phyloP scores from a whole-genome alignment of 495 filamentous ascomycete genomes.

The Hyaloscypha hepaticicola region DNA sequence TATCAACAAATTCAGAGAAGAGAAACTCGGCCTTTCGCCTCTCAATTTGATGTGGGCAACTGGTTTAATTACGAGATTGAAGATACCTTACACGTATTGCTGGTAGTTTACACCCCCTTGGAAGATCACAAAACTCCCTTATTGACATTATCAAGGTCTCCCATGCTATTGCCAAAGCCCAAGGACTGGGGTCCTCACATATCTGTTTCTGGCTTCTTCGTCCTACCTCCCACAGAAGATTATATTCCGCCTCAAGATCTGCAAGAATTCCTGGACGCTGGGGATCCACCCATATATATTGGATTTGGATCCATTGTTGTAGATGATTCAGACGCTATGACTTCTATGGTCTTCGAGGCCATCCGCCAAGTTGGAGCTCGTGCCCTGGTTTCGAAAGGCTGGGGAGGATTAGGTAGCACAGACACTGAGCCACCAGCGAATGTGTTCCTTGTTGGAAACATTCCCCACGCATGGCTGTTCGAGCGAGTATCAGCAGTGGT shows the following conservation, averaged over 20 bases:
- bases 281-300: conserved; percentile 71
- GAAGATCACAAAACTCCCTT: not conserved
- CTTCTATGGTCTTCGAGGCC: conserved; percentile 63
- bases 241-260: conserved; percentile 62
- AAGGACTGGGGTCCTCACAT: conserved; percentile 55
- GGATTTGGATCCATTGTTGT: conserved; percentile 81
- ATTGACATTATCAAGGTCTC: conserved; percentile 46
- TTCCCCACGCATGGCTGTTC: conserved; percentile 78
- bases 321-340: conserved; percentile 65
- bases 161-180: conserved; percentile 74
- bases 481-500: conserved; percentile 68
- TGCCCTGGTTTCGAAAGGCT: conserved; percentile 74
- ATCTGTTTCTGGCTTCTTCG: conserved; percentile 46
- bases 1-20: conserved; percentile 64
- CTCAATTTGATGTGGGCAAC: conserved; percentile 66
- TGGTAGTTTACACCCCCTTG: conserved; percentile 46
- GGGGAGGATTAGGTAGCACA: conserved; percentile 66
- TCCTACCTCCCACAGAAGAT: conserved; percentile 56
- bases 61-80: conserved; percentile 54
- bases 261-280: conserved; percentile 57
- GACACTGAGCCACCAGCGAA: conserved; percentile 43
- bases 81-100: conserved; percentile 74
- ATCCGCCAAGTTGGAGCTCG: conserved; percentile 62
- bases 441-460: conserved; percentile 61
- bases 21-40: conserved; percentile 60